Base-by-base conservation (phyloP, 495 filamentous ascomycete genomes). In the Annulohypoxylon maeteangense region DNA sequence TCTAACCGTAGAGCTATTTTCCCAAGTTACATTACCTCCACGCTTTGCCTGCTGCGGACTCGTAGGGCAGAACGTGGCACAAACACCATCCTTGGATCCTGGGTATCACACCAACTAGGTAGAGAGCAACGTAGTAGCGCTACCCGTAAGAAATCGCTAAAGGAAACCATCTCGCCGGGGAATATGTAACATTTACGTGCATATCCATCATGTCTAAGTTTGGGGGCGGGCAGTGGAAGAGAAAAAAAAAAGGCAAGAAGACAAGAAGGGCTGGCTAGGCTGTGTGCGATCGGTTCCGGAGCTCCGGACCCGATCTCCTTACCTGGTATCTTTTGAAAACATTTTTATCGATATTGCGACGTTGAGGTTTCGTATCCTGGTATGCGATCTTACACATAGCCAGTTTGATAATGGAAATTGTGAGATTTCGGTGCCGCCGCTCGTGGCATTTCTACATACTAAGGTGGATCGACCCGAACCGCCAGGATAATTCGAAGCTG, bases 301-400 rank as follows among this genome's bases (percentile, higher is more conserved):
- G 50, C 50, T 65, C 61, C 70, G 65, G 70, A 32, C 57, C 65
- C 70, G 65, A 69, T 16, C 16, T 8, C 12, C 31, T 45, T 10
- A 55, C 32, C 20, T 27, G 4, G 5, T 45, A 2, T 18, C 31
- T 12, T 56, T 18, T 5, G 18, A 40, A 31, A 31, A 11, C 23
- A 12, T 20, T 7, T 55, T 14, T 25, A 40, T 40, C 20, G 25
- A 36, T 44, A 61, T 16, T 61, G 58, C 58, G 47, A 61, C 58
- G 42, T 61, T 42, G 58, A 29, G 27, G 36, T 38, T 57, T 34
- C 27, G 20, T 31, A 54, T 54, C 27, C 48, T 53, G 48, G 48
- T 18, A n/a, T 18, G 3, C 25, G 50, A 32, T 54, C 50, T 54
- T 54, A 54, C 50, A 27, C 45, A 54, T 34, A 32, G 27, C 50